A percentile compares a stretch with the other conserved stretches of the same genome.
Evolutionary conservation across 345 rosid species (phyloP).

Genomic region (Hibiscus tridactylites): DNA sequence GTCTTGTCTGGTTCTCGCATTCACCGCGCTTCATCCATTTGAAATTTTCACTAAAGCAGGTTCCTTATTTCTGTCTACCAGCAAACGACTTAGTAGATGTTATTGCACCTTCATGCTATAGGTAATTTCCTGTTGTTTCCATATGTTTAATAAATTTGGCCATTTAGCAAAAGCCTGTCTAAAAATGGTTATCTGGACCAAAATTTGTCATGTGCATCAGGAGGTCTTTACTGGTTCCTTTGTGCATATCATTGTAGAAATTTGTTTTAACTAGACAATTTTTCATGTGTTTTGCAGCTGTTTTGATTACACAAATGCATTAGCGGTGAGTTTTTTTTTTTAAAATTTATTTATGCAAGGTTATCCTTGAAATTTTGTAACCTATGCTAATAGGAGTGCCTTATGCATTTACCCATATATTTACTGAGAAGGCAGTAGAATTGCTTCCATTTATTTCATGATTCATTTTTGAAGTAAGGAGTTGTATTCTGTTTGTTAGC

Average conservation of each 20-base stretch:
- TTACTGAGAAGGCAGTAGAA: not conserved
- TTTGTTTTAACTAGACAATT: conserved; percentile 9
- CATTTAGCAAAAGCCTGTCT: not conserved
- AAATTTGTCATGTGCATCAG: not conserved
- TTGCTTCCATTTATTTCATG: conserved; percentile 1
- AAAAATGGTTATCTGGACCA: not conserved
- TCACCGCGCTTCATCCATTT: conserved; percentile 31
- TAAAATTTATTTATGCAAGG: not conserved
- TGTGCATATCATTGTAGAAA: not conserved
- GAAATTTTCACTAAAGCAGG: conserved; percentile 58
- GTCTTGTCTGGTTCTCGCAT: conserved; percentile 16
- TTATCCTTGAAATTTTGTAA: not conserved
- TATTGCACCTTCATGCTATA: conserved; percentile 94
- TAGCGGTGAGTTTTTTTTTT: conserved; percentile 65
- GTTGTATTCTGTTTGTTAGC: not conserved
- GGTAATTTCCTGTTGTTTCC: conserved; percentile 35
- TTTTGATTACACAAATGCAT: conserved; percentile 92
- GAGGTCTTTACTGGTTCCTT: conserved; percentile 1
- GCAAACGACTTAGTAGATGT: conserved; percentile 88
- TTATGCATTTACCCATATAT: not conserved
- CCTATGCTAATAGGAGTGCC: not conserved
- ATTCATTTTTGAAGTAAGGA: not conserved
- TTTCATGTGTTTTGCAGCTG: conserved; percentile 50
- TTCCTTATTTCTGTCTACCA: conserved; percentile 97
- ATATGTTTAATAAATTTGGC: not conserved